phyloP scores from a whole-genome alignment of 2,329 filamentous ascomycete species.

The Ophiostoma ulmi region DNA sequence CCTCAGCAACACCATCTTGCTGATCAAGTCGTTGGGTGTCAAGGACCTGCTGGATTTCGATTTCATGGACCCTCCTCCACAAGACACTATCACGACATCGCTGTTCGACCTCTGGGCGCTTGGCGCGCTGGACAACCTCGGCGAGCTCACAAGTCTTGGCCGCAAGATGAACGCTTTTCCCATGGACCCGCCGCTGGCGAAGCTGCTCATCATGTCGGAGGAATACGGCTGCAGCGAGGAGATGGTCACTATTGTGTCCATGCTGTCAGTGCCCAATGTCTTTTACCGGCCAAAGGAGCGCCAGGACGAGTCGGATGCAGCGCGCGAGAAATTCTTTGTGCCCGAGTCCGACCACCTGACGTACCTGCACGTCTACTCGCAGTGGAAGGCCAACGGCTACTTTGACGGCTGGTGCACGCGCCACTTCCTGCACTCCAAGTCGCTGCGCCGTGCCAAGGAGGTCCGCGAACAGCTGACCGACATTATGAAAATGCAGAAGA shows the following conservation, averaged over 20 bases:
- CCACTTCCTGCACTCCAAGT: slow-evolving; percentile 95
- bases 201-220: slow-evolving; percentile 85
- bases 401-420: slow-evolving; percentile 88
- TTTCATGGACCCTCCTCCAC: slow-evolving; percentile 97
- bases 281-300: slow-evolving; percentile 97
- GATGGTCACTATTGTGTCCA: slow-evolving; percentile 96
- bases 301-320: slow-evolving; percentile 91
- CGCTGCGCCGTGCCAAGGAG: slow-evolving; percentile 83
- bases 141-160: slow-evolving; percentile 81
- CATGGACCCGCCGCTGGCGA: slow-evolving; percentile 94
- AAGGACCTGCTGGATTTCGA: slow-evolving; percentile 94
- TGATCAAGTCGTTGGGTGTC: slow-evolving; percentile 91
- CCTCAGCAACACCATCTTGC: slow-evolving; percentile 85
- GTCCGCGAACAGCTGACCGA: slow-evolving; percentile 89
- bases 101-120: slow-evolving; percentile 97
- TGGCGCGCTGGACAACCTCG: slow-evolving; percentile 87
- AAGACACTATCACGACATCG: slow-evolving; percentile 95
- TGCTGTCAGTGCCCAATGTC: slow-evolving; percentile 93
- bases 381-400: slow-evolving; percentile 88
- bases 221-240: slow-evolving; percentile 93
- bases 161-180: slow-evolving; percentile 95
- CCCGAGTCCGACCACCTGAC: slow-evolving; percentile 96
- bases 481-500: slow-evolving; percentile 91
- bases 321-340: slow-evolving; percentile 96
- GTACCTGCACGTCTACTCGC: slow-evolving; percentile 88